phyloP scores from a whole-genome alignment of 108 stramenopile species.

The Fragilariopsis cylindrus region DNA sequence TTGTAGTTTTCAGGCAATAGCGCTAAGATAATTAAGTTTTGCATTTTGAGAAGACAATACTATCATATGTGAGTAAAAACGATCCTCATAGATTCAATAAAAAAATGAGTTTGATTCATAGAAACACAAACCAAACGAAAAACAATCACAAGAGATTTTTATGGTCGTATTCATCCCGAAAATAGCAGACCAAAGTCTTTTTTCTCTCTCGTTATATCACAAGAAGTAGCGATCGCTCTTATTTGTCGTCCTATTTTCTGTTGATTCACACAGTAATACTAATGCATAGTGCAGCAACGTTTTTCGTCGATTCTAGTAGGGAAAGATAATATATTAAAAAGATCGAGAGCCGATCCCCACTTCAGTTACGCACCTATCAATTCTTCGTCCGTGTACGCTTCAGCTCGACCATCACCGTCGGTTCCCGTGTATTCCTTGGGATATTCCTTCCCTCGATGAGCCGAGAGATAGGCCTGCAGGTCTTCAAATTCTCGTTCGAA shows the following conservation, averaged over 20 bases:
- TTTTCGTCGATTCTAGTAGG: no score
- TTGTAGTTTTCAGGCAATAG: constrained; percentile 59
- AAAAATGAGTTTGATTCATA: no score
- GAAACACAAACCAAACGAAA: no score
- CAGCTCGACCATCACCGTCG: neutral
- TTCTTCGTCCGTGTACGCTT: constrained; percentile 56
- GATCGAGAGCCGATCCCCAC: neutral
- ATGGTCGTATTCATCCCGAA: no score
- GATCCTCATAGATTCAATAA: neutral
- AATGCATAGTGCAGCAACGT: no score
- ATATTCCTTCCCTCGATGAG: constrained; percentile 68
- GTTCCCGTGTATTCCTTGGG: constrained; percentile 50
- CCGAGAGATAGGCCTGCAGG: constrained; percentile 49
- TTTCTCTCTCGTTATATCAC: no score
- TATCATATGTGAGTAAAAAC: neutral
- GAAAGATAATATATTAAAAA: no score
- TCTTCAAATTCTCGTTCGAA: constrained; percentile 76
- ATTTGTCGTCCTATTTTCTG: no score
- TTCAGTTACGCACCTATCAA: constrained; percentile 48
- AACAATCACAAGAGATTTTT: no score
- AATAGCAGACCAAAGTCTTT: no score
- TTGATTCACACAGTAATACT: no score
- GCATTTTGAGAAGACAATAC: neutral
- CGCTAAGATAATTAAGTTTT: constrained; percentile 15
- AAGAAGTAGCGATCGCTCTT: no score